Evolutionary conservation across 257 asterid genomes (phyloP).

Genomic region (Asclepias syriaca): DNA sequence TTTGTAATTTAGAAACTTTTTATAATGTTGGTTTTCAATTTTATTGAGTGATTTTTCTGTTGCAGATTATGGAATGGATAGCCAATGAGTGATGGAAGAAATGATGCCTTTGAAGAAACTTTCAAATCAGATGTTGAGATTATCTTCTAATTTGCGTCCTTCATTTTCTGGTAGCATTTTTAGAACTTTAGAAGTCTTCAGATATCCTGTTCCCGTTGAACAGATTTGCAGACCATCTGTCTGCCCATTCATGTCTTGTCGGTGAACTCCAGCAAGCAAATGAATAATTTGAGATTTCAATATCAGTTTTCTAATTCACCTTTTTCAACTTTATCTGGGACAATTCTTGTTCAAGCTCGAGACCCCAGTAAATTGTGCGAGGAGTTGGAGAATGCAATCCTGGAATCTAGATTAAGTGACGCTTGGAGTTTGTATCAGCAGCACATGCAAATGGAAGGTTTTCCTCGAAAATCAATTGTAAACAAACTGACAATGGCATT

Average conservation of each 20-base stretch:
- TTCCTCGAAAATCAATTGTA: conserved; percentile 63
- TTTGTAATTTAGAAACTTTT: not conserved
- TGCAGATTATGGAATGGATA: conserved; percentile 1
- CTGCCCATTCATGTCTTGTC: not conserved
- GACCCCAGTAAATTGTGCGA: conserved; percentile 70
- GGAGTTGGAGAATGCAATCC: conserved; percentile 58
- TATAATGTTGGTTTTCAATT: not conserved
- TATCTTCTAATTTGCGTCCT: conserved; percentile 23
- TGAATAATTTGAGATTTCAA: conserved; percentile 13
- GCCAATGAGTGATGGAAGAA: conserved; percentile 15
- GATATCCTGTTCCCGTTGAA: conserved; percentile 17
- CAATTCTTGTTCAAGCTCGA: conserved; percentile 81
- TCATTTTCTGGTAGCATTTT: conserved; percentile 11
- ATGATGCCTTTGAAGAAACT: conserved; percentile 42
- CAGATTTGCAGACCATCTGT: conserved; percentile 20
- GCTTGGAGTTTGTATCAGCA: conserved; percentile 79
- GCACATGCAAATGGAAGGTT: conserved; percentile 69
- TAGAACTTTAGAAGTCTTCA: conserved; percentile 19
- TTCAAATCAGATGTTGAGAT: conserved; percentile 19
- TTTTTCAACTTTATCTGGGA: conserved; percentile 48
- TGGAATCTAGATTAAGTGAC: conserved; percentile 47
- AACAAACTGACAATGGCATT: conserved; percentile 49
- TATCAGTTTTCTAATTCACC: conserved; percentile 19
- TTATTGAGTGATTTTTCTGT: not conserved
- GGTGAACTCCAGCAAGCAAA: conserved; percentile 13